phyloP scores from a whole-genome alignment of 2,329 filamentous ascomycete species.

The Pseudogymnoascus verrucosus region DNA sequence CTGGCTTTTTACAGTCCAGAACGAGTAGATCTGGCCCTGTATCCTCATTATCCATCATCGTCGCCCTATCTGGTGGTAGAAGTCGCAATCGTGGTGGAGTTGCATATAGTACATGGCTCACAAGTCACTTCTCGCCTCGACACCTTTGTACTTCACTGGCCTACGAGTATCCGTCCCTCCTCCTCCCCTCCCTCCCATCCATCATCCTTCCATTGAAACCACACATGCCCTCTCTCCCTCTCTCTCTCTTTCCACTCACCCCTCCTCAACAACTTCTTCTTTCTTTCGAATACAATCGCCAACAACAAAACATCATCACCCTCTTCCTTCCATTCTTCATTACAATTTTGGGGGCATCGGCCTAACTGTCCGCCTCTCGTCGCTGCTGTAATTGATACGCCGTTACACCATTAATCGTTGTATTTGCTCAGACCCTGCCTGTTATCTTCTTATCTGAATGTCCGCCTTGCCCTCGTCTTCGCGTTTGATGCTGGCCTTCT shows the following conservation, averaged over 20 bases:
- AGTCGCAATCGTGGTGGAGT: neutral
- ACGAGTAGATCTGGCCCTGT: neutral
- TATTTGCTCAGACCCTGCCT: neutral
- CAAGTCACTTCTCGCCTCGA: slow-evolving; percentile 5
- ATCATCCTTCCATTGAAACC: slow-evolving; percentile 6
- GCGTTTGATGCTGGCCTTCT: neutral
- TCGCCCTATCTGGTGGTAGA: neutral
- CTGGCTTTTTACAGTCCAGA: neutral
- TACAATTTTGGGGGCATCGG: neutral
- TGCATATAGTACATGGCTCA: neutral
- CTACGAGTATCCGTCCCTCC: too few species aligned
- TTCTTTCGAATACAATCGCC: neutral
- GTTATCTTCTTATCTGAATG: slow-evolving; percentile 8
- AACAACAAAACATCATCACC: neutral
- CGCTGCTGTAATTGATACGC: neutral
- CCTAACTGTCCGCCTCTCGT: neutral
- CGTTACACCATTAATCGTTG: slow-evolving; percentile 7
- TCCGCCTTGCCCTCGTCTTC: neutral
- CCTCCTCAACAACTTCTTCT: slow-evolving; percentile 7
- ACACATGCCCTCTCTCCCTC: neutral
- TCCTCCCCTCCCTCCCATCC: neutral
- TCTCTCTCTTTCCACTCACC: neutral
- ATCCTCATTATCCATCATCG: neutral
- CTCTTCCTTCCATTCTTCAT: neutral
- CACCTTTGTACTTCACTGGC: neutral